These are phyloP conservation scores for Ogataea angusta DNA, from an alignment of 805 yeast genomes.

Conservation along the genomic window DNA sequence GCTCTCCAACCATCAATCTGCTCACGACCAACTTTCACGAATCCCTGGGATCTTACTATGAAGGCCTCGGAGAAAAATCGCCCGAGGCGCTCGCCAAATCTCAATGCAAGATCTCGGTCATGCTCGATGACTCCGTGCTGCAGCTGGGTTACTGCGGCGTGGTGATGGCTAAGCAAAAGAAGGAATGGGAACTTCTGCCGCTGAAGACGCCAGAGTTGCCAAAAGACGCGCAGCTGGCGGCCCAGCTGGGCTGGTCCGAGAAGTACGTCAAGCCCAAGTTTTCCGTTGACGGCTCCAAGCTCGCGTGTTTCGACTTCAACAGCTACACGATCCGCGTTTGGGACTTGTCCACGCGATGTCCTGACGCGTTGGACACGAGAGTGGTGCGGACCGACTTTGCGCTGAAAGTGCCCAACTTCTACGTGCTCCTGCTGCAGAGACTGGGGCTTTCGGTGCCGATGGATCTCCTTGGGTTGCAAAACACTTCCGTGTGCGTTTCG, in stretches of 20 bases:
- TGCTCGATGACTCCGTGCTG: constrained; percentile 16
- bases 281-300: constrained; percentile 15
- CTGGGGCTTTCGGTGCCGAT: constrained; percentile 2
- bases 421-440: constrained; percentile 23
- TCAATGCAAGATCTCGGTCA: constrained; percentile 14
- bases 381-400: constrained; percentile 21
- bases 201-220: constrained; percentile 7
- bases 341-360: constrained; percentile 10
- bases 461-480: constrained; percentile 1
- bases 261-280: constrained; percentile 17
- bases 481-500: constrained; percentile 3
- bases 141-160: constrained; percentile 23
- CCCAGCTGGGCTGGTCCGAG: neutral
- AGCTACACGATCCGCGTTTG: constrained; percentile 22
- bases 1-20: constrained; percentile 21
- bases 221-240: neutral
- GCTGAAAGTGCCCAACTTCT: constrained; percentile 28
- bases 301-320: constrained; percentile 22
- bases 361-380: constrained; percentile 15
- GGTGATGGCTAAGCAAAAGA: constrained; percentile 10
- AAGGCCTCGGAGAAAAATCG: constrained; percentile 2
- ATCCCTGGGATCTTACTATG: constrained; percentile 14
- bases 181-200: constrained; percentile 19
- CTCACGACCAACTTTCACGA: constrained; percentile 19
- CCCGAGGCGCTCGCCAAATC: constrained; percentile 11